Conservation (phyloP, 805 yeast genomes). For the Candida golubevii region DNA sequence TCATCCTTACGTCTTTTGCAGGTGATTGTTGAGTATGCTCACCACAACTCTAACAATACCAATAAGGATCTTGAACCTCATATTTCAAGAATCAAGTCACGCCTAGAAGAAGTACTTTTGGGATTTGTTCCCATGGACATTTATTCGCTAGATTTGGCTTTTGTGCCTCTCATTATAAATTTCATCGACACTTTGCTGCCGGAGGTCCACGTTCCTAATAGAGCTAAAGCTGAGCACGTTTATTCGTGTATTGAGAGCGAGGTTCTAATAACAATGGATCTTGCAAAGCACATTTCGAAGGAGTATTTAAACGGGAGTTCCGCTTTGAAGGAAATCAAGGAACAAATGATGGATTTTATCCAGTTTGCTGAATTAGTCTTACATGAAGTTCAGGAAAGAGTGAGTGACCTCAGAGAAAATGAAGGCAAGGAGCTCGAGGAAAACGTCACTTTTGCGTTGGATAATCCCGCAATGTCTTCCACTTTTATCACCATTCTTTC, state of each 20-base stretch:
- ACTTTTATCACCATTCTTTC: not conserved
- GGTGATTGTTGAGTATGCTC: not conserved
- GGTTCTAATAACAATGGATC: not conserved
- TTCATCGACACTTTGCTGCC: not conserved
- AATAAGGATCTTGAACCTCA: not conserved
- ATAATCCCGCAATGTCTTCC: not conserved
- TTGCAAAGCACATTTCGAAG: not conserved
- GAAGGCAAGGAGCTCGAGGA: not conserved
- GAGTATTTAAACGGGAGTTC: not conserved
- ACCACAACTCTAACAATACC: not conserved
- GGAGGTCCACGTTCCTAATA: not conserved
- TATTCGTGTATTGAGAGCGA: not conserved
- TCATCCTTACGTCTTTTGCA: not conserved
- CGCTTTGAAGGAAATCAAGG: not conserved
- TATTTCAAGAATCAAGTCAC: not conserved
- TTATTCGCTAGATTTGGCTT: conserved; percentile 4
- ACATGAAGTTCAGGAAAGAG: not conserved
- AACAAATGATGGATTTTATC: not conserved
- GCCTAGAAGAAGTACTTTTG: not conserved
- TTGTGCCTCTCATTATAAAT: not conserved
- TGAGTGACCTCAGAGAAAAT: not conserved
- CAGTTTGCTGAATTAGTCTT: not conserved
- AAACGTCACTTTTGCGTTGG: not conserved
- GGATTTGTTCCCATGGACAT: conserved; percentile 1
- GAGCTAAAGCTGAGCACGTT: not conserved